Evolutionary conservation across 2,329 filamentous ascomycete genomes (phyloP).

Genomic region (Hypoxylon sp.): DNA sequence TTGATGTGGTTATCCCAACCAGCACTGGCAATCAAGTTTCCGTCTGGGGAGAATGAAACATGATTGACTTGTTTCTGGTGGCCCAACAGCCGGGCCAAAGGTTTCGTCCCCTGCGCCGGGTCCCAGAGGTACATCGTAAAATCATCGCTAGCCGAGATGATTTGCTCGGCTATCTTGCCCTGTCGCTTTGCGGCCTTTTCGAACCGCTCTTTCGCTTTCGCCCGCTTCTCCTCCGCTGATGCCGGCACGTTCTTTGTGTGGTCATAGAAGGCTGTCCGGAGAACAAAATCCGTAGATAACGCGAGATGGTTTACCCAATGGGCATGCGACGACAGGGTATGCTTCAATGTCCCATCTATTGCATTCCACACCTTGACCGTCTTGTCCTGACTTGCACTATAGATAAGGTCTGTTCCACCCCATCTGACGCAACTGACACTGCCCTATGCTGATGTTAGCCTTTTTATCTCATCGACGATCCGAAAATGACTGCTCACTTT

Average conservation of each 20-base stretch:
- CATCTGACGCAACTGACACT: constrained; percentile 91
- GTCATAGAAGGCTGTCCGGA: constrained; percentile 87
- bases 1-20: constrained; percentile 96
- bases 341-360: constrained; percentile 77
- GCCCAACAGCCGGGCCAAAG: constrained; percentile 85
- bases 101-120: constrained; percentile 78
- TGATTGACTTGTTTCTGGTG: constrained; percentile 98
- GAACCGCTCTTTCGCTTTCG: constrained; percentile 82
- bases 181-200: constrained; percentile 82
- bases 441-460: constrained; percentile 55
- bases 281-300: constrained; percentile 88
- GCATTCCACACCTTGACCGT: constrained; percentile 91
- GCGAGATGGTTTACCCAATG: constrained; percentile 98
- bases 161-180: constrained; percentile 79
- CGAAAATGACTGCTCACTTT: constrained; percentile 49
- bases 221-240: constrained; percentile 73
- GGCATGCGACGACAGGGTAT: constrained; percentile 82
- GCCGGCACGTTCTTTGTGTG: constrained; percentile 75
- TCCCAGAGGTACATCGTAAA: constrained; percentile 98
- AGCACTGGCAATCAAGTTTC: constrained; percentile 83
- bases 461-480: constrained; percentile 2
- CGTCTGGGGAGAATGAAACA: constrained; percentile 92
- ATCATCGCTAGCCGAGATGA: constrained; percentile 93
- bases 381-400: constrained; percentile 89
- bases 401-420: constrained; percentile 88